Evolutionary conservation across 2,329 filamentous ascomycete species (phyloP), one percentile per base, ranked within the genome.

Genomic region (Nannizziopsis barbatae): DNA sequence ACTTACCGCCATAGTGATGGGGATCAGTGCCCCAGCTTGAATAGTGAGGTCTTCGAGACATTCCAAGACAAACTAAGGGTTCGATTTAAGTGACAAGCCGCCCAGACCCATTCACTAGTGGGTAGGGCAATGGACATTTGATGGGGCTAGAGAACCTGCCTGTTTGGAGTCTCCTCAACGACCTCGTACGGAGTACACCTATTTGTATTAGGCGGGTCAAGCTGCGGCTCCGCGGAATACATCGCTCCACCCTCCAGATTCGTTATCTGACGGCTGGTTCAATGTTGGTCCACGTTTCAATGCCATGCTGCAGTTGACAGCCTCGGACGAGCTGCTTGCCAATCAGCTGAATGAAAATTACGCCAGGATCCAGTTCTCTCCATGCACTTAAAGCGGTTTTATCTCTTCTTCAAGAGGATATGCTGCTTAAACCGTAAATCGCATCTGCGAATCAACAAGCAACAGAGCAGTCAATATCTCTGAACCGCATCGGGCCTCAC

Each of bases 241-340:
- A 8, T 37, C 18, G 22, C 7, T 39, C 27, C 22, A 20, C 32
- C 22, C 36, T 6, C 12, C 20, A 20, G 32, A n/a, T 33, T 14
- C 27, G 20, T 11, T 2, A 35, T 32, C 12, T 14, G 14, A 40
- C 33, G 30, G 33, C 12, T 40, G 15, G 20, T 39, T 27, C 31
- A 18, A 40, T 8, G 44, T n/a, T 32, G 20, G 44, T 40, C 44
- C 44, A 46, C 44, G 44, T 46, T 40, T 46, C 36, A 40, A 40
- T 40, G n/a, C n/a, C 20, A 46, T 11, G 17, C 14, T 33, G 36
- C 30, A 37, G 44, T 33, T 46, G 35, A 17, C 22, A 40, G 36
- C 36, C 22, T 32, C 5, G 6, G n/a, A 11, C 36, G 18, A 27
- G 8, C 12, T 7, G 14, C 33, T 46, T 40, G 20, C 44, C 44